Base-by-base conservation (phyloP, 495 filamentous ascomycete species). In the Lophium mytilinum region DNA sequence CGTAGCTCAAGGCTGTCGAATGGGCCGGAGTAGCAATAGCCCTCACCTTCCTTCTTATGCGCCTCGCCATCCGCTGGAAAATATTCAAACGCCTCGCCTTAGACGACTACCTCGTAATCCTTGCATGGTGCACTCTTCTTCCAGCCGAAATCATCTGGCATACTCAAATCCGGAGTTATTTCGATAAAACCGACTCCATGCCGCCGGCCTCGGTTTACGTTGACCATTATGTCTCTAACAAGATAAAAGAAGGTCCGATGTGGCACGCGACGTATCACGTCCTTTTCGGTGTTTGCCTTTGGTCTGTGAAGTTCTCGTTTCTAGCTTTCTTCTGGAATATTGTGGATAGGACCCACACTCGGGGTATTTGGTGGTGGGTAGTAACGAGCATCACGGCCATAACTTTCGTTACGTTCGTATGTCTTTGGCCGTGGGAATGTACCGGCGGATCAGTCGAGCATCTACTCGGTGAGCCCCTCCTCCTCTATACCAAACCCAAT, bases 241-340 rank as follows among this genome's bases (percentile, higher is more conserved):
- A 46, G 9, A 19, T 46, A 17, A 24, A 46, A 10, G 24, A 46
- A 17, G 17, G 18, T 5, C 18, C 24, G 14, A 46, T 10, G 24
- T 17, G 18, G 17, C 9, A 19, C 6, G 42, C 42, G 9, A 17
- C 42, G 9, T 19, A 19, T 8, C 18, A 46, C 14, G 17, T 53
- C 51, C 37, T 53, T 1, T 53, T 53, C 18, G 39, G 37, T 4
- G 43, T 17, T 17, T n/a, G 33, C 17, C 11, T 53, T 14, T 53
- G 51, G 51, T 37, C 51, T 9, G 37, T 53, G n/a, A 53, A 53
- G 34, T 39, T 39, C 12, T 53, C 51, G 8, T 53, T 53, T 34
- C n/a, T 53, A 12, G n/a, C 37, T 17, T 53, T 53, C 37, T 53
- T 35, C 33, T 14, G 15, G n/a, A 39, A 53, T 9, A 9, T 53